Evolutionary conservation across 176 grass and related monocot species (phyloP).

Genomic region (Calamus simplicifolius): DNA sequence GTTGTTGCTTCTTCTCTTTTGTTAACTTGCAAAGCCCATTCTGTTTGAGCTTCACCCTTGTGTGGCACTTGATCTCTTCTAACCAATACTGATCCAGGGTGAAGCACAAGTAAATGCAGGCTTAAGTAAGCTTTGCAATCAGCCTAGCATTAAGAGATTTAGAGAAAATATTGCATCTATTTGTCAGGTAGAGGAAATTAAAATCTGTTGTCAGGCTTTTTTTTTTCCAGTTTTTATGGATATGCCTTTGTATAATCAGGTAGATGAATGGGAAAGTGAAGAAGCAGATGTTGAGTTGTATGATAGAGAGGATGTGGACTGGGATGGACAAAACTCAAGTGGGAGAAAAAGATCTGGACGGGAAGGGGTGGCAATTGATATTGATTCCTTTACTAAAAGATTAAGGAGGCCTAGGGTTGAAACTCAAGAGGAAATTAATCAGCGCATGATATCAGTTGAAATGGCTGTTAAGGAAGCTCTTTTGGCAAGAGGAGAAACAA

Average conservation of each 20-base stretch:
- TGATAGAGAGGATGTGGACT: constrained; percentile 97
- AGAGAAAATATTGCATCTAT: no score
- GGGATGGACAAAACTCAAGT: constrained; percentile 95
- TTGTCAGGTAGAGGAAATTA: no score
- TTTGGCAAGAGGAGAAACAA: constrained; percentile 67
- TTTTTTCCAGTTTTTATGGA: background rate
- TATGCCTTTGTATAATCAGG: constrained; percentile 19
- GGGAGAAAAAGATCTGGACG: constrained; percentile 71
- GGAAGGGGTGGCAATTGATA: constrained; percentile 76
- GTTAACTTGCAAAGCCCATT: no score
- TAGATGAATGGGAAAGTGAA: constrained; percentile 97
- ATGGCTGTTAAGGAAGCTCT: constrained; percentile 86
- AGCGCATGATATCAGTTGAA: constrained; percentile 95
- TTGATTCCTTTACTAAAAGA: constrained; percentile 72
- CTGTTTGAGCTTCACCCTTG: no score
- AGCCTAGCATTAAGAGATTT: no score
- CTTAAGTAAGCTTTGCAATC: no score
- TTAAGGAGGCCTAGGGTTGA: constrained; percentile 84
- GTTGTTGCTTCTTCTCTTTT: no score
- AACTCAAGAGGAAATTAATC: constrained; percentile 87
- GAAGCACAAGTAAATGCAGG: no score
- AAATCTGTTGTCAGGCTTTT: no score
- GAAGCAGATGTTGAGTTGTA: constrained; percentile 75
- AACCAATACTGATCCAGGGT: no score
- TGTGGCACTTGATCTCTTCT: no score